Evolutionary conservation across 192 early-diverging fungal genomes (phyloP).

Genomic region (Coemansia sp.): DNA sequence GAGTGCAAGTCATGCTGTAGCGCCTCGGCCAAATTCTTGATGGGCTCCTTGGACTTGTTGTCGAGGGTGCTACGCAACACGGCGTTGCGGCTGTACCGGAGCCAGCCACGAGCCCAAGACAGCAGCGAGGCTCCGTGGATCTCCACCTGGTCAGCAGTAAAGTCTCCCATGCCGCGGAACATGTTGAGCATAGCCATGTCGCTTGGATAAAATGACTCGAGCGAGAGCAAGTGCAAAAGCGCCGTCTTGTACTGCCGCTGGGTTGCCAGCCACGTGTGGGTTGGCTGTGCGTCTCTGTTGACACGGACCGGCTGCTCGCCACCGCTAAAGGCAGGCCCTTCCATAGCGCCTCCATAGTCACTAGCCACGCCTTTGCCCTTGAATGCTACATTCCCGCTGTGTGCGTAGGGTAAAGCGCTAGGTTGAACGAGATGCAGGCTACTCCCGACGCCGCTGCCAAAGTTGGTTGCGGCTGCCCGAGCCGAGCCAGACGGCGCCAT

Average conservation of each 20-base stretch:
- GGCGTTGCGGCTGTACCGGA: constrained; percentile 51
- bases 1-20: constrained; percentile 41
- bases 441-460: not conserved
- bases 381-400: not conserved
- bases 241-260: constrained; percentile 48
- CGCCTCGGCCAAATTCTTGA: constrained; percentile 41
- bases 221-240: constrained; percentile 43
- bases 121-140: constrained; percentile 25
- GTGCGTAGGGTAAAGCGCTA: not conserved
- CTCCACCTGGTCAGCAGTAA: constrained; percentile 45
- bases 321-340: not conserved
- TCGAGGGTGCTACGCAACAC: constrained; percentile 44
- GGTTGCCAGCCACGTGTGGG: constrained; percentile 22
- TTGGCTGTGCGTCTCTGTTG: constrained; percentile 34
- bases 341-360: not conserved
- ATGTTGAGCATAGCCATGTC: constrained; percentile 49
- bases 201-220: constrained; percentile 54
- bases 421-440: constrained; percentile 23
- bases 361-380: constrained; percentile 17
- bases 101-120: constrained; percentile 56
- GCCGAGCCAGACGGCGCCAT: not conserved
- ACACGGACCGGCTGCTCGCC: not conserved
- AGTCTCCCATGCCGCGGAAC: constrained; percentile 40
- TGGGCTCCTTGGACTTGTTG: constrained; percentile 28
- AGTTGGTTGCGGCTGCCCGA: not conserved